phyloP scores from a whole-genome alignment of 78 protist genomes.

The Dictyostelium intermedium region DNA sequence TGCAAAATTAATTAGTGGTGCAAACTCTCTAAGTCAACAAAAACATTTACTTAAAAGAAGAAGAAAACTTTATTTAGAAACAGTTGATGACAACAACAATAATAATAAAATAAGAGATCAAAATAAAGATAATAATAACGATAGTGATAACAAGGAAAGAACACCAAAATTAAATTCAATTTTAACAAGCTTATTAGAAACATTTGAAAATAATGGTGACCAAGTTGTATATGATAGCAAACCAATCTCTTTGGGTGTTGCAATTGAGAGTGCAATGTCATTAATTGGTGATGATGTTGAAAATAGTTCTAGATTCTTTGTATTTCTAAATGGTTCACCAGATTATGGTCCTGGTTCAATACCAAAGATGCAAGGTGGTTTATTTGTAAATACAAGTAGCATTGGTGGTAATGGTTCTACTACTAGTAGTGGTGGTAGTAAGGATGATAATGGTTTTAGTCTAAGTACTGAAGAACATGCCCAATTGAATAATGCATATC shows the following conservation, averaged over 20 bases:
- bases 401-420: not conserved
- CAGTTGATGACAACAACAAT: not conserved
- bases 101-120: too few relatives aligned
- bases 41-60: not conserved
- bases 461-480: constrained; percentile 6
- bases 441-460: not conserved
- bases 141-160: not conserved
- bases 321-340: constrained; percentile 35
- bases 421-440: not conserved
- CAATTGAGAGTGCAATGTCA: constrained; percentile 36
- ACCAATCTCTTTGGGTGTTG: constrained; percentile 31
- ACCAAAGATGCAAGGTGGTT: not conserved
- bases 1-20: constrained; percentile 20
- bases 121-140: not conserved
- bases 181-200: constrained; percentile 1
- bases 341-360: constrained; percentile 63
- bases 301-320: constrained; percentile 28
- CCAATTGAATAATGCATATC: not conserved
- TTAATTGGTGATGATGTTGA: not conserved
- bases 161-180: constrained; percentile 17
- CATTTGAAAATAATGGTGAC: constrained; percentile 10
- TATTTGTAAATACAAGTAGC: not conserved
- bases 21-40: not conserved
- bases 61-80: constrained; percentile 36
- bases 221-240: constrained; percentile 1